Evolutionary conservation across 2,329 filamentous ascomycete species (phyloP), one percentile per base, ranked within the genome.

Genomic region (Aspergillus sp.): DNA sequence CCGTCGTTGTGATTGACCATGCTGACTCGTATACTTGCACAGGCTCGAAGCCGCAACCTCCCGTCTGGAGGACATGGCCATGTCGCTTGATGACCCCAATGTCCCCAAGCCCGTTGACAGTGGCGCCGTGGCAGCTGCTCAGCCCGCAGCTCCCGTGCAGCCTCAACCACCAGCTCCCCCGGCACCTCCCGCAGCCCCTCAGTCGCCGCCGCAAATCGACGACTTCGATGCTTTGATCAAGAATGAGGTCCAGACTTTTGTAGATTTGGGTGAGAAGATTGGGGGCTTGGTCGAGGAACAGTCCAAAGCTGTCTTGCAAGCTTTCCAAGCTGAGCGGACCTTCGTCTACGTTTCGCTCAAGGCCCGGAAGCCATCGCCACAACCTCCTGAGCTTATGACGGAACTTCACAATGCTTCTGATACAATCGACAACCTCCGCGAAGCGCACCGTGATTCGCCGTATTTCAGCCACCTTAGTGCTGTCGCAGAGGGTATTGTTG

Each of bases 1-100:
- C 35, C 17, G 35, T 39, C 7, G n/a, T 15, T 20, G n/a, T 39
- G 15, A 7, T 15, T 20, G n/a, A 22, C 19, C 39, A 42, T 22
- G 23, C 19, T 17, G 39, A 70, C 64, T 17, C 67, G 62, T 82
- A 68, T 82, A 71, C 49, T 65, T 50, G 46, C 57, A 64, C 75
- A 98, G 93, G 74, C 86, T 98, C 60, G 93, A 98, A 79, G 93
- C 93, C 68, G 93, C 93, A 35, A 98, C 93, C 45, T 93, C 90
- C 55, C 85, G 93, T 50, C 82, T 98, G 48, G 93, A 98, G 75
- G 93, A 98, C 69, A 95, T 98, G 63, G 91, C 93, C 41, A 83
- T 87, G 56, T 85, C 88, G 13, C 82, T 74, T 41, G 70, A 73
- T 51, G 68, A 67, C 79, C 47, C 78, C 73, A 62, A 75, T 47